Evolutionary conservation across 768 basidiomycete species (phyloP), one percentile per base, ranked within the genome.

Genomic region (Suillus bovinus): DNA sequence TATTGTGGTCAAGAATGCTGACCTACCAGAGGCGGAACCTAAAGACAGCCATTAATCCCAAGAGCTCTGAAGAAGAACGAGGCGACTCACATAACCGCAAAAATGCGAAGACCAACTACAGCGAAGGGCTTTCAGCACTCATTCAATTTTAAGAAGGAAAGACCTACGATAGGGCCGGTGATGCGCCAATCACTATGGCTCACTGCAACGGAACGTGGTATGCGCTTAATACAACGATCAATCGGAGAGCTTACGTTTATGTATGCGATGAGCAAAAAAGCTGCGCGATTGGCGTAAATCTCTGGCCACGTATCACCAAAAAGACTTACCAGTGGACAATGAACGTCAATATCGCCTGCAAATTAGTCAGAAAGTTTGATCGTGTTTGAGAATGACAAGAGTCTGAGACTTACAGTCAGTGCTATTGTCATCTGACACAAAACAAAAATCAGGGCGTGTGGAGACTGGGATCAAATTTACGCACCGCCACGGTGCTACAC

Each of bases 301-400:
- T 39, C 34, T 42, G 2, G 4, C 2, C 27, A 39, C 36, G 29
- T n/a, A 41, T 33, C 16, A 14, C 14, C 7, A 14, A 1, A 27
- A 10, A 27, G n/a, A 58, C 76, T 34, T 62, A 83, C 82, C 82
- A 80, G 62, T 84, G 83, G 5, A 84, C 82, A 29, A 83, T 73
- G 57, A 83, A 78, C 0, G 82, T 84, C 34, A 82, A 71, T 31
- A 80, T 66, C 1, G 81, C 82, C 82, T 65, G 76, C 77, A 73
- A 74, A 70, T 24, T 73, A 58, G 2, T 56, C 34, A 65, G 33
- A 58, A 57, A 31, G 14, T 29, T 49, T 29, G n/a, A 44, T 5
- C 16, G 3, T 4, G 14, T 16, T 2, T 22, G n/a, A 31, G 44
- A 31, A 58, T 31, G 22, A 62, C 39, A 7, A 22, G 44, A 7